These are phyloP conservation scores for Fraxinus dipetala DNA, from an alignment of 305 asterid species.

Conservation along the genomic window DNA sequence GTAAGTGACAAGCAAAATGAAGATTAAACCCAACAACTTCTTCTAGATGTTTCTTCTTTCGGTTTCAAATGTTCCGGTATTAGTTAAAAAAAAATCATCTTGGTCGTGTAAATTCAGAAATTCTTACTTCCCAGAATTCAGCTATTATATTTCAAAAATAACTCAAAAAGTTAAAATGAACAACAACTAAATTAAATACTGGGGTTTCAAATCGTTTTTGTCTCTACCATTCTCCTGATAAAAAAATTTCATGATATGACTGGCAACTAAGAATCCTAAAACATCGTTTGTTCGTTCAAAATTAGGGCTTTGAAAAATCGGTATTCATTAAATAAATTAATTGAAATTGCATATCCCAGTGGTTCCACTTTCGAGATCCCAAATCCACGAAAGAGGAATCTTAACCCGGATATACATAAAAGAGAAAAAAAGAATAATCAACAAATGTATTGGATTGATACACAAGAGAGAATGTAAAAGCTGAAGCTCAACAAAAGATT, in stretches of 20 bases:
- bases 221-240: not conserved
- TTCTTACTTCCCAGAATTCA: not conserved
- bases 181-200: not conserved
- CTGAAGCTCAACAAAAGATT: not conserved
- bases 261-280: conserved; percentile 13
- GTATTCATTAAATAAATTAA: not conserved
- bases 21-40: not conserved
- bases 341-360: not conserved
- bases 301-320: conserved; percentile 8
- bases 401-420: not conserved
- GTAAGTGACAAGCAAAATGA: not conserved
- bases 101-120: not conserved
- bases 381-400: not conserved
- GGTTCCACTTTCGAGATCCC: conserved; percentile 29
- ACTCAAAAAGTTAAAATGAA: not conserved
- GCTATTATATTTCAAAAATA: not conserved
- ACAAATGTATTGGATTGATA: not conserved
- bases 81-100: not conserved
- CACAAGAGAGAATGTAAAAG: not conserved
- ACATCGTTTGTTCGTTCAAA: not conserved
- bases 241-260: not conserved
- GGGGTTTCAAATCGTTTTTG: conserved; percentile 16
- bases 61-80: not conserved
- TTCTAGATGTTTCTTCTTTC: not conserved
- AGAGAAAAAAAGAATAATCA: not conserved